These are phyloP conservation scores for Cymbopogon flexuosus DNA, from an alignment of 202 grass and related monocot genomes.

Conservation along the genomic window DNA sequence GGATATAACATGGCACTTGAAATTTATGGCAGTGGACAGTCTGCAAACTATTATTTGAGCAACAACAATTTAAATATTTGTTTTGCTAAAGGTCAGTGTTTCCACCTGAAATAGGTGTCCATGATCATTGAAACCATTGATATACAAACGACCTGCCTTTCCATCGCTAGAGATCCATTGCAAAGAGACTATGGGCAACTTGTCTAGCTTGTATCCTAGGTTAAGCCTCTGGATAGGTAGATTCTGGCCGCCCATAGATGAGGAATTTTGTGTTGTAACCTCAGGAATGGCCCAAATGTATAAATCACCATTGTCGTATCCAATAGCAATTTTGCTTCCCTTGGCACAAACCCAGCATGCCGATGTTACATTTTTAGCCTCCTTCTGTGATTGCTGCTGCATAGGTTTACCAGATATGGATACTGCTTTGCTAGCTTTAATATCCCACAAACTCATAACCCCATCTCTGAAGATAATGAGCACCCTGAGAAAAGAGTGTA, in stretches of 20 bases:
- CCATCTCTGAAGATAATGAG: constrained; percentile 86
- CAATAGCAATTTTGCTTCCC: constrained; percentile 85
- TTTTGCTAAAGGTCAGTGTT: constrained; percentile 25
- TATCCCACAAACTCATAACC: constrained; percentile 74
- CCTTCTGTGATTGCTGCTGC: constrained; percentile 60
- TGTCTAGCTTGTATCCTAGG: constrained; percentile 89
- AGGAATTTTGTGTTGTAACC: constrained; percentile 40
- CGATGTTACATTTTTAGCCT: constrained; percentile 60
- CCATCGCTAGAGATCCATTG: constrained; percentile 53
- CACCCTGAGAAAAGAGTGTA: constrained; percentile 52
- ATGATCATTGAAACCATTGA: constrained; percentile 68
- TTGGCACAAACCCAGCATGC: constrained; percentile 70
- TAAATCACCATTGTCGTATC: constrained; percentile 71
- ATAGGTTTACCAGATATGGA: constrained; percentile 50
- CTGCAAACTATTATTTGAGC: neutral
- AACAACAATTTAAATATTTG: constrained; percentile 2
- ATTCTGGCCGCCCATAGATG: constrained; percentile 39
- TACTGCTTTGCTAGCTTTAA: constrained; percentile 71
- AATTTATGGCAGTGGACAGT: constrained; percentile 16
- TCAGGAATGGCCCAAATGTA: constrained; percentile 72
- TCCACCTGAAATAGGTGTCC: constrained; percentile 76
- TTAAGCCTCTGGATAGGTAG: constrained; percentile 83
- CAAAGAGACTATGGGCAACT: constrained; percentile 69
- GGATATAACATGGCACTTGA: constrained; percentile 20
- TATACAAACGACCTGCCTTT: constrained; percentile 66